Conservation (phyloP, 23 red algal genomes). For the Gracilaria vermiculophylla region DNA sequence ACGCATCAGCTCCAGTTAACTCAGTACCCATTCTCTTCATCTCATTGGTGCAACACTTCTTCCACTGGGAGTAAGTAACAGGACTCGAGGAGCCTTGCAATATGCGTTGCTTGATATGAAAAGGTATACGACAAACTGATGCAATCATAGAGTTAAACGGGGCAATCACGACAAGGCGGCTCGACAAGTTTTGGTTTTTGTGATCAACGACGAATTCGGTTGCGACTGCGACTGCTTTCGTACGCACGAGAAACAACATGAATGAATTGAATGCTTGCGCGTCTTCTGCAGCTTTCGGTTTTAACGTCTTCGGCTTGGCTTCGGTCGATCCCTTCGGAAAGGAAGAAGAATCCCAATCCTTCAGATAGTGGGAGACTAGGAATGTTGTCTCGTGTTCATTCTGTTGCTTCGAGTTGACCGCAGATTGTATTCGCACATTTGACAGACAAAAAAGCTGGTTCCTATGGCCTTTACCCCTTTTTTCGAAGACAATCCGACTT, state of each 20-base stretch:
- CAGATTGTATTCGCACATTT: not conserved
- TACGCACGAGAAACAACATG: not conserved
- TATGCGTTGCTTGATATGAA: not conserved
- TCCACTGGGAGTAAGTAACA: not conserved
- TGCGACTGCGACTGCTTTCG: not conserved
- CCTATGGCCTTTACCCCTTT: not conserved
- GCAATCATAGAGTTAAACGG: not conserved
- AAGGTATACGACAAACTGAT: not conserved
- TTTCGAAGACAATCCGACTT: not conserved
- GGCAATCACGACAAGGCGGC: not conserved
- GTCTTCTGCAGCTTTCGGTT: not conserved
- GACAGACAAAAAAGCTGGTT: not conserved
- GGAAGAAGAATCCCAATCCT: not conserved
- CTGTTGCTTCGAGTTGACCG: not conserved
- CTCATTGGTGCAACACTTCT: not conserved
- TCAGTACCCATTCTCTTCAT: not conserved
- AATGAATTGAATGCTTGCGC: not conserved
- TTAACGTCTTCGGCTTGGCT: not conserved
- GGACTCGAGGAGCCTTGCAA: not conserved
- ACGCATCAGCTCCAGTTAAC: not conserved
- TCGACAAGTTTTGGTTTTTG: not conserved
- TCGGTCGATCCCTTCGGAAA: not conserved
- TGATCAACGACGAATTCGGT: not conserved
- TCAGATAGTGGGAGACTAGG: conserved; percentile 7
- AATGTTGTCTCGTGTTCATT: not conserved